Evolutionary conservation across 2,329 filamentous ascomycete species (phyloP), one percentile per base, ranked within the genome.

Genomic region (Pyrenophora seminiperda): DNA sequence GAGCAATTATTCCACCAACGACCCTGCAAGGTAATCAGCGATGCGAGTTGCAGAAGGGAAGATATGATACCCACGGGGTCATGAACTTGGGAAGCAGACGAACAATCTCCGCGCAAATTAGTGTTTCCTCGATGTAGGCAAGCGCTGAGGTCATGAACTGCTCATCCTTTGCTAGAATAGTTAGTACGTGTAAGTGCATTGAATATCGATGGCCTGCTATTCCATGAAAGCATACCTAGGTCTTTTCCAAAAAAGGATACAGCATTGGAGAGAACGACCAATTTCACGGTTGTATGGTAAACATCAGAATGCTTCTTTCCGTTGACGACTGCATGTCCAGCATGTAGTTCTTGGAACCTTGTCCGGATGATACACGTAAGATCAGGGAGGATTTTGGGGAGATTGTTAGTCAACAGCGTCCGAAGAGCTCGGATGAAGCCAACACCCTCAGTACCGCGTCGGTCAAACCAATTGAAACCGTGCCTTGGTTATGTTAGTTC

Each of bases 391-490:
- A 62, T 53, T 5, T 56, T 40, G 3, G 49, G 51, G 4, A 63
- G 24, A 17, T 60, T 53, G 20, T 58, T 62, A 1, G 65, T 68
- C 10, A 71, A 33, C 0, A 65, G 47, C 0, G 59, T 64, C 29
- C 18, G 60, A 27, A 63, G 52, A 19, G 58, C 50, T 0, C 56
- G 42, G 9, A 67, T 46, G 18, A 70, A 68, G 0, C 58, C 60
- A 4, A 63, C 56, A 1, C 68, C 67, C 29, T 70, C 67, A 7
- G 50, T 59, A 4, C 67, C 66, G 19, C 64, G 39, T 1, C 36
- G 41, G 22, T 71, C 61, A 32, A 59, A 56, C 68, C 68, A 72
- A 32, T 71, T 62, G 51, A 71, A 70, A 6, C 62, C 58, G 14
- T 58, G 36, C 67, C 48, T 51, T 65, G 62, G 0, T 62, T 58